Percentiles rank a stretch among this genome's conserved stretches.
phyloP scores from a whole-genome alignment of 1,139 yeast genomes.

The Eremothecium cymbalariae region DNA sequence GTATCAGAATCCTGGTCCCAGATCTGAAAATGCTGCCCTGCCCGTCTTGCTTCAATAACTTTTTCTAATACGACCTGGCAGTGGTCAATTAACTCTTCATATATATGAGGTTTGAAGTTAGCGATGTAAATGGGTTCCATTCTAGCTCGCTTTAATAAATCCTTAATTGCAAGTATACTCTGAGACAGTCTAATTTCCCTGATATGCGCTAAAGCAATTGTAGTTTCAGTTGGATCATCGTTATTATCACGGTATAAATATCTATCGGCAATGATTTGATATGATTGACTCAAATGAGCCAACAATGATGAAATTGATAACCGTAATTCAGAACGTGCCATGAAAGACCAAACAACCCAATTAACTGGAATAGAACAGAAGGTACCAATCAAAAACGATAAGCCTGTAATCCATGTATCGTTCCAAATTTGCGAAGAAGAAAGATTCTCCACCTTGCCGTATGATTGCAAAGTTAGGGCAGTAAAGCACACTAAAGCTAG shows the following conservation, averaged over 20 bases:
- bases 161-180: conserved; percentile 36
- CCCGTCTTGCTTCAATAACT: conserved; percentile 41
- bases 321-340: conserved; percentile 38
- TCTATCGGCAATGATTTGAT: conserved; percentile 41
- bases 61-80: conserved; percentile 38
- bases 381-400: conserved; percentile 37
- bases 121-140: conserved; percentile 35
- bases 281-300: conserved; percentile 39
- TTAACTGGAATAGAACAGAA: conserved; percentile 34
- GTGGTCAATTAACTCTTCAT: conserved; percentile 32
- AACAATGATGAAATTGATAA: conserved; percentile 36
- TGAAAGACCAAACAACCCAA: conserved; percentile 45
- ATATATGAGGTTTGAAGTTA: conserved; percentile 26
- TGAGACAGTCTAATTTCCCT: conserved; percentile 43
- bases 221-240: conserved; percentile 40
- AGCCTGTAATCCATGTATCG: conserved; percentile 36
- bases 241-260: conserved; percentile 41
- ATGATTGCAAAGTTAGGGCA: conserved; percentile 33
- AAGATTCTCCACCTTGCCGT: conserved; percentile 15
- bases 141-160: conserved; percentile 34
- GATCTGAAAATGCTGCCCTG: conserved; percentile 40
- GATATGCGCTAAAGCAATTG: conserved; percentile 38
- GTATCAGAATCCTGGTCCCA: conserved; percentile 38
- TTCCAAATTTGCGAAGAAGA: conserved; percentile 30
- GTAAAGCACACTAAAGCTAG: conserved; percentile 38